phyloP scores from a whole-genome alignment of 495 filamentous ascomycete species.

The Xylaria flabelliformis region DNA sequence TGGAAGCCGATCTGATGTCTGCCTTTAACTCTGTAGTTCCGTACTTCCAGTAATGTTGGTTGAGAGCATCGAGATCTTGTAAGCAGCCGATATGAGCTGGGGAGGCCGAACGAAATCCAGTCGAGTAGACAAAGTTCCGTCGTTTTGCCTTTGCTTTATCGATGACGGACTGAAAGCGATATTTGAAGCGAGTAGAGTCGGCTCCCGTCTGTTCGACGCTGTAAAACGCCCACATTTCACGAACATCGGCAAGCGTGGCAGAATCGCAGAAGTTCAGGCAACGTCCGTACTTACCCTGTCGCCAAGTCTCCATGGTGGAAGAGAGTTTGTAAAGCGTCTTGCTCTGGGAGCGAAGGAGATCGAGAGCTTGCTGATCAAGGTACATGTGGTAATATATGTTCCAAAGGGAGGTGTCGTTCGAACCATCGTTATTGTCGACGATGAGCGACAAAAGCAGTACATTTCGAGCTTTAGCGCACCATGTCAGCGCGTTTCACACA shows the following conservation, averaged over 20 bases:
- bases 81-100: constrained; percentile 6
- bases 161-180: constrained; percentile 15
- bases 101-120: constrained; percentile 12
- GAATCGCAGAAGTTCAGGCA: constrained; percentile 38
- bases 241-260: constrained; percentile 30
- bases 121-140: not conserved
- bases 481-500: too few species aligned
- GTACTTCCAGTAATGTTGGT: constrained; percentile 25
- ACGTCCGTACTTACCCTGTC: constrained; percentile 34
- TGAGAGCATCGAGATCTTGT: constrained; percentile 34
- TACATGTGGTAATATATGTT: constrained; percentile 40
- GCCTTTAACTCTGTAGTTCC: constrained; percentile 29
- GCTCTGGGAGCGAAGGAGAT: constrained; percentile 32
- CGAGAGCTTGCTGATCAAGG: constrained; percentile 24
- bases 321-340: constrained; percentile 33
- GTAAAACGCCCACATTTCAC: constrained; percentile 37
- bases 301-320: constrained; percentile 34
- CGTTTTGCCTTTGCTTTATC: not conserved
- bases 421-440: constrained; percentile 29
- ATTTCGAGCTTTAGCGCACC: constrained; percentile 37
- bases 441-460: constrained; percentile 40
- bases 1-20: constrained; percentile 23
- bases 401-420: constrained; percentile 26
- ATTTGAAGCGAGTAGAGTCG: constrained; percentile 18
- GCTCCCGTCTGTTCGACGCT: not conserved